These are phyloP conservation scores for Fusarium hainanense DNA, from an alignment of 2,329 filamentous ascomycete species.

Conservation along the genomic window DNA sequence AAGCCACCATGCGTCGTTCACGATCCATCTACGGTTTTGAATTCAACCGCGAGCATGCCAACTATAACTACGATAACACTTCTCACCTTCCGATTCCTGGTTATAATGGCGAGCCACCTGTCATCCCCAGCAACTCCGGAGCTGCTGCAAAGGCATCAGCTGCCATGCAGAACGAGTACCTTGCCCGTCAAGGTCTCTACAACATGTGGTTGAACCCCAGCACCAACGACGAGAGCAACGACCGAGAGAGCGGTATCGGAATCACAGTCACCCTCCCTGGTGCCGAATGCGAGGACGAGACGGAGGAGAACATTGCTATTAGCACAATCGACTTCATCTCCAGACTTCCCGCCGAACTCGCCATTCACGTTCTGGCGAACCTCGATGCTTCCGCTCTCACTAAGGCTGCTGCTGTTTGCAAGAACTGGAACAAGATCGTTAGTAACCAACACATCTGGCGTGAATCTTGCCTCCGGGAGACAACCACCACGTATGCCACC, in stretches of 20 bases:
- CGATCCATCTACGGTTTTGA: conserved; percentile 59
- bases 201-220: conserved; percentile 57
- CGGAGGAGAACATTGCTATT: conserved; percentile 55
- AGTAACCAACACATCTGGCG: conserved; percentile 71
- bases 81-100: conserved; percentile 59
- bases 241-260: conserved; percentile 73
- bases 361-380: conserved; percentile 67
- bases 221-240: conserved; percentile 61
- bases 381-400: conserved; percentile 65
- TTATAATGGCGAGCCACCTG: conserved; percentile 64
- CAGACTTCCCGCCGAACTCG: conserved; percentile 66
- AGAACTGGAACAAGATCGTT: conserved; percentile 59
- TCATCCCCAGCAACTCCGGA: conserved; percentile 69
- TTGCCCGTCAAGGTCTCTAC: conserved; percentile 52
- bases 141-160: conserved; percentile 71
- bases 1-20: conserved; percentile 62
- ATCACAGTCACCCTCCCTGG: conserved; percentile 64
- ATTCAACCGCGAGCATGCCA: conserved; percentile 37
- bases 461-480: conserved; percentile 71
- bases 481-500: conserved; percentile 69
- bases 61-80: conserved; percentile 46
- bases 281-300: conserved; percentile 48
- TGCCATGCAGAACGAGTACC: conserved; percentile 67
- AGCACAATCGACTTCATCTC: conserved; percentile 69
- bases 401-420: conserved; percentile 62